A percentile compares a stretch with the other conserved stretches of the same genome.
phyloP scores from a whole-genome alignment of 805 yeast genomes.

The Pichia membranifaciens region DNA sequence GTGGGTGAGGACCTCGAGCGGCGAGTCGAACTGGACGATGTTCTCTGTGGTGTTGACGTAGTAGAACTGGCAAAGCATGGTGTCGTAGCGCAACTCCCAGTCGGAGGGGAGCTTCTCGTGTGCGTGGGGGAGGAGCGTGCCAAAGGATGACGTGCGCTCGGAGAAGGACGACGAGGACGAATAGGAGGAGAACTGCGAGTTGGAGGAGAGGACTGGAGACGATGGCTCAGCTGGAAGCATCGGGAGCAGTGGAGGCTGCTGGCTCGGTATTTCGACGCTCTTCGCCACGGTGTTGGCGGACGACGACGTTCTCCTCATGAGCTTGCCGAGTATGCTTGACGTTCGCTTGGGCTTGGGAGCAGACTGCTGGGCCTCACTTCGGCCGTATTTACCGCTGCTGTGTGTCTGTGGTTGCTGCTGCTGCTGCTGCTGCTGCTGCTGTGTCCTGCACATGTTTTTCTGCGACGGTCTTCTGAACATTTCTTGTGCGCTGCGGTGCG shows the following conservation, averaged over 20 bases:
- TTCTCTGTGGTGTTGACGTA: slow-evolving; percentile 33
- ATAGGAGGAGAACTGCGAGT: not conserved
- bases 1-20: slow-evolving; percentile 34
- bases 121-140: too few species aligned
- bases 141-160: not conserved
- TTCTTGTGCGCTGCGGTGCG: too few species aligned
- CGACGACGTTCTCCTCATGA: not conserved
- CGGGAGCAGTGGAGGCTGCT: too few species aligned
- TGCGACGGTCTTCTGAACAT: too few species aligned
- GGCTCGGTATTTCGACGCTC: too few species aligned
- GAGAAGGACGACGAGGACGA: not conserved
- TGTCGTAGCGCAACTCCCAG: slow-evolving; percentile 35
- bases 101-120: slow-evolving; percentile 21
- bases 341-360: too few species aligned
- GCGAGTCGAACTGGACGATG: slow-evolving; percentile 38
- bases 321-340: not conserved
- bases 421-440: too few species aligned
- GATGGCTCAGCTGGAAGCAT: not conserved
- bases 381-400: too few species aligned
- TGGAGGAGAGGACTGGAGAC: not conserved
- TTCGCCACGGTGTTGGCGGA: too few species aligned
- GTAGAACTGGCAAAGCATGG: slow-evolving; percentile 35
- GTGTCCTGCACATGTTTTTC: too few species aligned
- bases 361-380: too few species aligned
- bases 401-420: too few species aligned